Conservation (phyloP, 148 eudicot species). For the Persicaria tinctoria region DNA sequence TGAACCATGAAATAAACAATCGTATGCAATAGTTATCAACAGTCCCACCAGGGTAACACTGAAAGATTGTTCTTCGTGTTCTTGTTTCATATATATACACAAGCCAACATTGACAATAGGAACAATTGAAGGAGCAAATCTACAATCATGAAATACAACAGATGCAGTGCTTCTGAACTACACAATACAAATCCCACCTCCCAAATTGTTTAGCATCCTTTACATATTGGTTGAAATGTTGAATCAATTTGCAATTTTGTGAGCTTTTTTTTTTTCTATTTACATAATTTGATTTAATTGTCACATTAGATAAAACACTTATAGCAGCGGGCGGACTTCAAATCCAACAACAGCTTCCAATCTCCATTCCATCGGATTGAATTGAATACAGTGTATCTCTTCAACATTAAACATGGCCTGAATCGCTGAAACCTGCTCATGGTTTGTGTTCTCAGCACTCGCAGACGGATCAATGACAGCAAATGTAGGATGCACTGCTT, state of each 20-base stretch:
- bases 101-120: too few relatives aligned
- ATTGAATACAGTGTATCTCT: not conserved
- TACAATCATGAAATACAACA: not conserved
- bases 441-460: not conserved
- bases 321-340: not conserved
- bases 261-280: not conserved
- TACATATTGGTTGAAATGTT: not conserved
- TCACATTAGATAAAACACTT: not conserved
- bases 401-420: slow-evolving; percentile 1
- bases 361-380: not conserved
- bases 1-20: not conserved
- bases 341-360: not conserved
- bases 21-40: not conserved
- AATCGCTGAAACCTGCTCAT: not conserved
- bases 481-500: not conserved
- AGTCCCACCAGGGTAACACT: not conserved
- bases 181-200: not conserved
- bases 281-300: not conserved
- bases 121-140: not conserved
- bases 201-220: not conserved
- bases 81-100: not conserved
- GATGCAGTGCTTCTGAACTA: not conserved
- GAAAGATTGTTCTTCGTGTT: not conserved
- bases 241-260: not conserved
- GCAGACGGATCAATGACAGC: not conserved